These are phyloP conservation scores for Eucalyptus regnans DNA, from an alignment of 345 rosid genomes.

Conservation along the genomic window DNA sequence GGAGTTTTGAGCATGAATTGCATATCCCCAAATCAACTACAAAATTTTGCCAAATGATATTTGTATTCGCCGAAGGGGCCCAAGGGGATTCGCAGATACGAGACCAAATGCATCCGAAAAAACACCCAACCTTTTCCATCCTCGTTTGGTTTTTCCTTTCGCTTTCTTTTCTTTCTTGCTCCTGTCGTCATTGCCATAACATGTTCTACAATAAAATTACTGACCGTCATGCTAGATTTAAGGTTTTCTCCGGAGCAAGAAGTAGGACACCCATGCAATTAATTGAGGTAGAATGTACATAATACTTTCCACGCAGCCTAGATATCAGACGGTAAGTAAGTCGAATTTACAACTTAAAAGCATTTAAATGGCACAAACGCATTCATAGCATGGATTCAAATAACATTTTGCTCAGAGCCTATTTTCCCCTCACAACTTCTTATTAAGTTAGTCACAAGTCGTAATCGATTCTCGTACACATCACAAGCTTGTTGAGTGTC, in stretches of 20 bases:
- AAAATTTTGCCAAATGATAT: too few relatives aligned
- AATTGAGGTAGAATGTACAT: neutral
- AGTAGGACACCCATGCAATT: neutral
- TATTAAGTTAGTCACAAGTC: neutral
- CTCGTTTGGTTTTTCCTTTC: too few relatives aligned
- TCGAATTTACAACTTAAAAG: neutral
- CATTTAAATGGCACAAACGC: neutral
- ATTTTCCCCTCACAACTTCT: neutral
- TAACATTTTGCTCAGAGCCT: neutral
- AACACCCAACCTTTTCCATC: too few relatives aligned
- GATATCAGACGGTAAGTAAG: neutral
- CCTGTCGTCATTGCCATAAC: neutral
- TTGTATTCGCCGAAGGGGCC: too few relatives aligned
- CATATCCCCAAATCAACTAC: too few relatives aligned
- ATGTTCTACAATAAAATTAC: neutral
- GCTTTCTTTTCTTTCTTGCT: too few relatives aligned
- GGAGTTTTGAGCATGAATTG: too few relatives aligned
- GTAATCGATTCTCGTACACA: neutral
- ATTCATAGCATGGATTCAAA: neutral
- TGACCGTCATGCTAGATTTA: neutral
- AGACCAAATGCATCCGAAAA: too few relatives aligned
- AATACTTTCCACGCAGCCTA: neutral
- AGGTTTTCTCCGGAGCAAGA: neutral
- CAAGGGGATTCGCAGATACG: too few relatives aligned
- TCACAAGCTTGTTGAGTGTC: neutral